Conservation (phyloP, 768 basidiomycete genomes). For the Naganishia vaughanmartiniae region DNA sequence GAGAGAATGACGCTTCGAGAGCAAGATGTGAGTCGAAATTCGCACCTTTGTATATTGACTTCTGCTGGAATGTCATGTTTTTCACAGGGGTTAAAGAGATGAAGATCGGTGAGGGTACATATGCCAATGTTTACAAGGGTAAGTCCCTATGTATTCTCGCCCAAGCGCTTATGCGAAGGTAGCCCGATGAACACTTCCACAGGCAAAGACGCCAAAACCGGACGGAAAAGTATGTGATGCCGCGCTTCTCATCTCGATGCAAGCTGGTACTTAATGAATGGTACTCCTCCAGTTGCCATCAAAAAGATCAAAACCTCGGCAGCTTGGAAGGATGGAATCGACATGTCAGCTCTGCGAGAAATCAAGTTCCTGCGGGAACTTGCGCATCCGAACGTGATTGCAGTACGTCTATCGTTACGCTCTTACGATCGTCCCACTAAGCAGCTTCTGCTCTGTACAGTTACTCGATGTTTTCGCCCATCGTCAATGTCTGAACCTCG, state of each 20-base stretch:
- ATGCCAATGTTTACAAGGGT: slow-evolving; percentile 94
- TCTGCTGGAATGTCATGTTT: not conserved
- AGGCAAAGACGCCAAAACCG: slow-evolving; percentile 34
- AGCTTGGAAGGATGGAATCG: slow-evolving; percentile 93
- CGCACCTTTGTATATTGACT: no score
- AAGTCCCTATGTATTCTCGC: not conserved
- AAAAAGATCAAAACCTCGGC: slow-evolving; percentile 93
- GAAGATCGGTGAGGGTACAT: slow-evolving; percentile 70
- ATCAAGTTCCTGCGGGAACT: slow-evolving; percentile 95
- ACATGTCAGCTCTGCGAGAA: slow-evolving; percentile 98
- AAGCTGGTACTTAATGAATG: not conserved
- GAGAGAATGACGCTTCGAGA: slow-evolving; percentile 27
- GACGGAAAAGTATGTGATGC: slow-evolving; percentile 37
- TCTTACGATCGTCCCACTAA: not conserved
- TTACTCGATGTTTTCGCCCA: slow-evolving; percentile 94
- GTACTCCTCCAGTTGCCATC: slow-evolving; percentile 63
- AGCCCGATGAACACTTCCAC: no score
- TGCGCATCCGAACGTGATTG: slow-evolving; percentile 90
- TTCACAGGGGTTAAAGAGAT: slow-evolving; percentile 52
- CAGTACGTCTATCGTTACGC: slow-evolving; percentile 57
- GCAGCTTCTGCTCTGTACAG: not conserved
- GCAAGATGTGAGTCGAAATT: slow-evolving; percentile 20
- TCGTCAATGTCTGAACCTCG: slow-evolving; percentile 93
- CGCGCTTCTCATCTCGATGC: not conserved
- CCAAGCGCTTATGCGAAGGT: no score